These are phyloP conservation scores for Penicillium freii DNA, from an alignment of 2,329 filamentous ascomycete species.

Conservation along the genomic window DNA sequence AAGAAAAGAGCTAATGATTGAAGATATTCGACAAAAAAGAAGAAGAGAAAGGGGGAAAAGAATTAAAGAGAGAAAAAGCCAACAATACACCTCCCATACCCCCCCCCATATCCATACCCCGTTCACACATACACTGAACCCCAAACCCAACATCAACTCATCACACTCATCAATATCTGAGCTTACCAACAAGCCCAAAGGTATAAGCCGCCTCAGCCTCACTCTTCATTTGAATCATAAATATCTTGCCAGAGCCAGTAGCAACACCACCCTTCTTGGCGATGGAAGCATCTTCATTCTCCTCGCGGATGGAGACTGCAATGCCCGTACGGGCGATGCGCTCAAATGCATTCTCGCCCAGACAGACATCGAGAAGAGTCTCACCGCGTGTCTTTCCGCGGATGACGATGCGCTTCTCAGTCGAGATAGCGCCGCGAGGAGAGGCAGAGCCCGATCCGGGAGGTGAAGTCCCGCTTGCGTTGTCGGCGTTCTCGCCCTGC, in stretches of 20 bases:
- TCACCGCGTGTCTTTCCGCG: slow-evolving; percentile 65
- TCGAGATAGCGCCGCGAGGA: slow-evolving; percentile 55
- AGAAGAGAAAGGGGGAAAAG: not conserved
- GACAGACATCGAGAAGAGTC: slow-evolving; percentile 75
- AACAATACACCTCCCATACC: slow-evolving; percentile 12
- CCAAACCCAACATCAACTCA: not conserved
- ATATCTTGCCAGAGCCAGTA: slow-evolving; percentile 56
- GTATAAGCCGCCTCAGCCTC: slow-evolving; percentile 56
- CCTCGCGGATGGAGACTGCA: slow-evolving; percentile 84
- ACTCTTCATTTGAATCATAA: slow-evolving; percentile 63
- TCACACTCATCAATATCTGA: slow-evolving; percentile 44
- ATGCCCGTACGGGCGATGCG: slow-evolving; percentile 81
- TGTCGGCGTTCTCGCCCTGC: slow-evolving; percentile 20
- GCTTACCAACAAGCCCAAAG: slow-evolving; percentile 53
- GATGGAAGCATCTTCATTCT: slow-evolving; percentile 61
- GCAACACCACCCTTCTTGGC: slow-evolving; percentile 59
- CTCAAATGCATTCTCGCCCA: slow-evolving; percentile 82
- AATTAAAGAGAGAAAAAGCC: slow-evolving; percentile 1
- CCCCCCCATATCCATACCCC: not conserved
- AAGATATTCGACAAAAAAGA: slow-evolving; percentile 13
- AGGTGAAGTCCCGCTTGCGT: slow-evolving; percentile 22
- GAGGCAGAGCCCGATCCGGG: slow-evolving; percentile 34
- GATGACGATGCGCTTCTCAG: slow-evolving; percentile 84
- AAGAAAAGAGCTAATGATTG: slow-evolving; percentile 16
- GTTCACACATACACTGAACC: not conserved